Conservation (phyloP, 2,329 filamentous ascomycete genomes). For the Talaromyces pinophilus region DNA sequence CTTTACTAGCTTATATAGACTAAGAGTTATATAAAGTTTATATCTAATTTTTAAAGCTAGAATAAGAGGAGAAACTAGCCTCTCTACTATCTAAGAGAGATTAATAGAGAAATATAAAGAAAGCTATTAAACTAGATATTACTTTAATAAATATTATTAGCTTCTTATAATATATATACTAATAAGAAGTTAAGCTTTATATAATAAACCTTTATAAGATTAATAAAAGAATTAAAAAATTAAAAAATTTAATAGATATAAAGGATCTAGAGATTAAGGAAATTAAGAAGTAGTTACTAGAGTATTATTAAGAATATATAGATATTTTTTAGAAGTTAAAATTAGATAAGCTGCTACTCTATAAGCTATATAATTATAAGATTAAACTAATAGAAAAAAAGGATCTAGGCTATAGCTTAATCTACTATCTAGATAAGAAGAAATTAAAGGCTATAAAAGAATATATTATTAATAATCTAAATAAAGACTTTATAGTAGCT, state of each 20-base stretch:
- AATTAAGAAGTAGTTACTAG: too few relatives aligned
- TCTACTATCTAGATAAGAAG: background rate
- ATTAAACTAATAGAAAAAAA: background rate
- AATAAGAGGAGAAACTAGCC: too few relatives aligned
- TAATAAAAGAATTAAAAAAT: too few relatives aligned
- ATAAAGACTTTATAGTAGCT: background rate
- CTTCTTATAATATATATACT: background rate
- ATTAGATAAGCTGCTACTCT: background rate
- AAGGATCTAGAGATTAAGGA: too few relatives aligned
- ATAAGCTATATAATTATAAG: background rate
- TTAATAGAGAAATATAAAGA: background rate
- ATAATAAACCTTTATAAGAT: too few relatives aligned
- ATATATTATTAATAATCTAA: slow-evolving; percentile 10
- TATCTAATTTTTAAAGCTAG: too few relatives aligned
- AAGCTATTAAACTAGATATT: background rate
- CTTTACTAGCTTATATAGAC: too few relatives aligned
- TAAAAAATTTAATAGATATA: accelerated
- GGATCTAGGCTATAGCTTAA: background rate
- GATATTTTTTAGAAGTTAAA: background rate
- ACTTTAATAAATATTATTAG: background rate
- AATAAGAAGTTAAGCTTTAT: too few relatives aligned
- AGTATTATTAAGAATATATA: background rate
- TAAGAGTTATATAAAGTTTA: too few relatives aligned
- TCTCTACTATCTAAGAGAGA: background rate
- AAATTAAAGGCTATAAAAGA: background rate